Base-by-base conservation (phyloP, 768 basidiomycete species). In the Kwoniella heveanensis region DNA sequence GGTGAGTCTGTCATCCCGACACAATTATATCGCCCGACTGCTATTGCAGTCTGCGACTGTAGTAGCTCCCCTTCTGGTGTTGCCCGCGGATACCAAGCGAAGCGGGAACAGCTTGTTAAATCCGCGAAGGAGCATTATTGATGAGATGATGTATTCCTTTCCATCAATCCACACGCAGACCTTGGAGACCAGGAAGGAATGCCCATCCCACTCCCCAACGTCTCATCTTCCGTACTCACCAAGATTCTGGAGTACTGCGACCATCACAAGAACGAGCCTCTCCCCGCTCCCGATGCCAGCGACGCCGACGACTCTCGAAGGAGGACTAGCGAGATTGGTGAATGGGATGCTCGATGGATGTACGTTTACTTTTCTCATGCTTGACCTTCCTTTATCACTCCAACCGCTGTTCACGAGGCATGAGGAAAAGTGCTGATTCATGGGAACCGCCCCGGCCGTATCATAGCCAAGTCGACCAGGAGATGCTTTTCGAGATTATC, bases 401-500 rank as follows among this genome's bases (percentile, higher is more conserved):
- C n/a, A n/a, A n/a, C n/a, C n/a, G n/a, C n/a, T n/a, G n/a, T n/a
- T n/a, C n/a, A n/a, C n/a, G n/a, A n/a, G n/a, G n/a, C n/a, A n/a
- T n/a, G n/a, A n/a, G n/a, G n/a, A n/a, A n/a, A n/a, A n/a, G n/a
- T n/a, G n/a, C n/a, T n/a, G n/a, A n/a, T n/a, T n/a, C n/a, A n/a
- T n/a, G n/a, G n/a, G n/a, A n/a, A n/a, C n/a, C n/a, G n/a, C n/a
- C n/a, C n/a, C n/a, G n/a, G n/a, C n/a, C n/a, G n/a, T n/a, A 30
- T 60, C 50, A 46, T 32, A 62, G 56, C 48, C 67, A 80, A 48
- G 96, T 98, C 64, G 96, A 98, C 84, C 96, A 98, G 82, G 96
- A 98, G 83, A 98, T 98, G 95, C 86, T 99, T 6, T 98, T 98
- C 71, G 96, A 99, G 83, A 99, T 98, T 80, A 99, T 98, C 80